Base-by-base conservation (phyloP, 2,329 filamentous ascomycete genomes). In the Colletotrichum acutatum region DNA sequence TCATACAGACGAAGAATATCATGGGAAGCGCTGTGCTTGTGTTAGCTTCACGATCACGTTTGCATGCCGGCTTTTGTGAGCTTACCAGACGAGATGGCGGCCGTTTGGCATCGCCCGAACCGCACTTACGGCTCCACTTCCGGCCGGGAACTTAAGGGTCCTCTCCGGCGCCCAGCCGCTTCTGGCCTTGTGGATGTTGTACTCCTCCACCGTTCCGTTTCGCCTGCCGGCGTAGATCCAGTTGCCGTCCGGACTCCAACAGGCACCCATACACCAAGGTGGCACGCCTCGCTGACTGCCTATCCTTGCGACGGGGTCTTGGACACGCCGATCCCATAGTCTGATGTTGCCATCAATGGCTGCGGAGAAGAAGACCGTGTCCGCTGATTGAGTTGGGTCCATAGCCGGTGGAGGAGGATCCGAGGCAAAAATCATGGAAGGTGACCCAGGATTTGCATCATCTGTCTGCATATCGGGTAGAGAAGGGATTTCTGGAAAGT, bases 221-320 rank as follows among this genome's bases (percentile, higher is more conserved):
- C 97, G 89, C 32, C 97, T 88, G 0, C 97, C 97, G 0, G 94
- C 95, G 83, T 98, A 99, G 78, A 99, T 95, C 82, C 91, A 95
- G 83, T 98, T 98, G 16, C 97, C 97, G 80, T 98, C 94, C 0
- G 95, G 95, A 67, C 93, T 96, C 97, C 97, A 99, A 84, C 95
- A 98, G 0, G 95, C 95, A 76, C 94, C 95, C 91, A 98, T 98
- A 82, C 96, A 98, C 96, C 96, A 99, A 0, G 96, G 97, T 1
- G 97, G 96, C 0, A 95, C 94, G 22, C 91, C 91, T 12, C 91
- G 90, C 12, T 91, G 87, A 22, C 93, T 94, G 1, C 88, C 87
- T 69, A 98, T 96, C 32, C 92, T 91, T 3, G 97, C 95, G 1
- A 98, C 88, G 0, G 96, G 93, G 46, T 92, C 89, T 1, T 90